Base-by-base conservation (phyloP, 192 early-diverging fungal species). In the Powellomyces hirtus region DNA sequence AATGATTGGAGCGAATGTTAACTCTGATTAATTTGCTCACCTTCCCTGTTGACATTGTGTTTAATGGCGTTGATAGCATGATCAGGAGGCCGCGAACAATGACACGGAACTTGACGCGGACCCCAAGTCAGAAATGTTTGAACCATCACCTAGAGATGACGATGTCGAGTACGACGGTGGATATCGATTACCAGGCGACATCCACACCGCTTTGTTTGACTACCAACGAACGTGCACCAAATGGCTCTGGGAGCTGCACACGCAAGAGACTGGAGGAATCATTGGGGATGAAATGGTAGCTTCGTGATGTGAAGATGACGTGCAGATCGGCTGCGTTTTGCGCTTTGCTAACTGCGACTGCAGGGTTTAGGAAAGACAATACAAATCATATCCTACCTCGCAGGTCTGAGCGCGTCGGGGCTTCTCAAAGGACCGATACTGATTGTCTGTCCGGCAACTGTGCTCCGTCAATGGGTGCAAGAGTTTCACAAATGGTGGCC, bases 271-370 rank as follows among this genome's bases (percentile, higher is more conserved):
- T 0, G 96, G 96, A 1, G 96, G 96, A 0, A 90, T 98, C 26
- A 78, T 97, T 26, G 94, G 93, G 26, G 95, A 97, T 75, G 93
- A 96, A 72, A 96, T 97, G 95, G 88, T 86, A n/a, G n/a, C n/a
- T n/a, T n/a, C n/a, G n/a, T n/a, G n/a, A n/a, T n/a, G n/a, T n/a
- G n/a, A n/a, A n/a, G n/a, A n/a, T n/a, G n/a, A n/a, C n/a, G n/a
- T n/a, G n/a, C n/a, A n/a, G n/a, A n/a, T n/a, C n/a, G n/a, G n/a
- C n/a, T n/a, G n/a, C n/a, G n/a, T n/a, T n/a, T n/a, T n/a, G n/a
- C 75, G 60, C 38, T 62, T 1, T 6, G 10, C n/a, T 68, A 58
- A n/a, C n/a, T n/a, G n/a, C n/a, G n/a, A n/a, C n/a, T n/a, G n/a
- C 60, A 89, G 88, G 94, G 94, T 1, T 73, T 96, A 1, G 96